These are phyloP conservation scores for Aspergillus nanangensis DNA, from an alignment of 495 filamentous ascomycete species.

Conservation along the genomic window DNA sequence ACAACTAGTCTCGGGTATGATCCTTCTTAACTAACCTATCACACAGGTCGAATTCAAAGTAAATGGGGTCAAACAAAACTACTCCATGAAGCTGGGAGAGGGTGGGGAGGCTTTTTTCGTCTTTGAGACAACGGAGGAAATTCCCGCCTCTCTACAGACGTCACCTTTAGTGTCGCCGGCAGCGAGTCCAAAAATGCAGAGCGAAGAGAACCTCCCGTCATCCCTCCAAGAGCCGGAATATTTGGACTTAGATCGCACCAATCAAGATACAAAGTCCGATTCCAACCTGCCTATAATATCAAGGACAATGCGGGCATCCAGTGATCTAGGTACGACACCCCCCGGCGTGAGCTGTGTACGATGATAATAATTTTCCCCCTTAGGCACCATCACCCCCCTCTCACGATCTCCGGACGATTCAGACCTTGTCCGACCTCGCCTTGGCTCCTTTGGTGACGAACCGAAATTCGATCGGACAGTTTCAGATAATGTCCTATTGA, in stretches of 20 bases:
- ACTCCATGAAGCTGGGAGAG: constrained; percentile 97
- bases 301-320: constrained; percentile 40
- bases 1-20: too few species aligned
- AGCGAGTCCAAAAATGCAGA: constrained; percentile 62
- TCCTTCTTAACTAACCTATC: constrained; percentile 12
- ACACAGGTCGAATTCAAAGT: constrained; percentile 88
- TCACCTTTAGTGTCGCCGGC: constrained; percentile 88
- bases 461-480: constrained; percentile 46
- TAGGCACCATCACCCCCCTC: constrained; percentile 59
- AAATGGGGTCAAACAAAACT: constrained; percentile 86
- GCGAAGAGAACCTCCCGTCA: constrained; percentile 48
- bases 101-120: constrained; percentile 98
- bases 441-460: constrained; percentile 23
- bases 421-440: constrained; percentile 28
- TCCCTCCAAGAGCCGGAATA: constrained; percentile 78
- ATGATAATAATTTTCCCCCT: constrained; percentile 1
- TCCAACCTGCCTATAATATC: constrained; percentile 35
- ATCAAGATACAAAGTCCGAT: constrained; percentile 11
- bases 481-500: constrained; percentile 45
- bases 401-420: constrained; percentile 58
- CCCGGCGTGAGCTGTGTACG: not conserved
- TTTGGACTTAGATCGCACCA: constrained; percentile 58
- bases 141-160: constrained; percentile 87
- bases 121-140: constrained; percentile 85
- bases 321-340: constrained; percentile 42